These are phyloP conservation scores for Agrocybe praecox DNA, from an alignment of 768 basidiomycete species.

Conservation along the genomic window DNA sequence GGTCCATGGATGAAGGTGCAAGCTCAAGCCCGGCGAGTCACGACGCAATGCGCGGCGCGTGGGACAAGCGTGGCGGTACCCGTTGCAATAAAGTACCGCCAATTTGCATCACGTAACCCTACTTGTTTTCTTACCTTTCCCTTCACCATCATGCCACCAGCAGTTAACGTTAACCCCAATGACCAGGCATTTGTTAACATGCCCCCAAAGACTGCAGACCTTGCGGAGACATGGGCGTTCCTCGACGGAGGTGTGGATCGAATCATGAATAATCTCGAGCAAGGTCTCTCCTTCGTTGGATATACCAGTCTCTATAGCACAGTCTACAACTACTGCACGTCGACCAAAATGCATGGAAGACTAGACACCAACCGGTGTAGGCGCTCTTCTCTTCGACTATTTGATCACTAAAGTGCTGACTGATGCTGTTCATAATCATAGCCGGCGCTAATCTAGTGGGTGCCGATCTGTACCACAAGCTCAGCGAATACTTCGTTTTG, in stretches of 20 bases:
- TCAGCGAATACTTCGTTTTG: slow-evolving; percentile 84
- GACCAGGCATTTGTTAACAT: slow-evolving; percentile 43
- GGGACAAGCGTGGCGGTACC: slow-evolving; percentile 23
- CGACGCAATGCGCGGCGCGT: slow-evolving; percentile 13
- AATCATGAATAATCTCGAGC: slow-evolving; percentile 88
- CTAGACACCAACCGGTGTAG: slow-evolving; percentile 70
- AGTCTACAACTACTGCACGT: slow-evolving; percentile 98
- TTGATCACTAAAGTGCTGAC: slow-evolving; percentile 29
- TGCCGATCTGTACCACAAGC: slow-evolving; percentile 93
- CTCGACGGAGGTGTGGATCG: slow-evolving; percentile 86
- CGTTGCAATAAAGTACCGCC: slow-evolving; percentile 14
- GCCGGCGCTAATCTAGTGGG: slow-evolving; percentile 98
- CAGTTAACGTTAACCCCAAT: slow-evolving; percentile 29
- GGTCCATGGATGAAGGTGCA: no score
- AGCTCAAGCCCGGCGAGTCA: neutral
- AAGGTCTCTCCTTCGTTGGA: slow-evolving; percentile 68
- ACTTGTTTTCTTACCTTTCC: slow-evolving; percentile 13
- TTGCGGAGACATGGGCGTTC: slow-evolving; percentile 87
- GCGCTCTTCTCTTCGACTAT: slow-evolving; percentile 43
- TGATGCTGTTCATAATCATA: slow-evolving; percentile 27
- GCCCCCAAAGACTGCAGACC: slow-evolving; percentile 71
- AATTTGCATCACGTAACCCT: slow-evolving; percentile 18
- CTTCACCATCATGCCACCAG: slow-evolving; percentile 33
- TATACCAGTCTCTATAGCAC: slow-evolving; percentile 89
- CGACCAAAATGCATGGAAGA: slow-evolving; percentile 75